Percentiles rank a stretch among this genome's conserved stretches.
These are phyloP conservation scores for Allium sativum DNA, from an alignment of 106 monocot genomes.

Conservation along the genomic window DNA sequence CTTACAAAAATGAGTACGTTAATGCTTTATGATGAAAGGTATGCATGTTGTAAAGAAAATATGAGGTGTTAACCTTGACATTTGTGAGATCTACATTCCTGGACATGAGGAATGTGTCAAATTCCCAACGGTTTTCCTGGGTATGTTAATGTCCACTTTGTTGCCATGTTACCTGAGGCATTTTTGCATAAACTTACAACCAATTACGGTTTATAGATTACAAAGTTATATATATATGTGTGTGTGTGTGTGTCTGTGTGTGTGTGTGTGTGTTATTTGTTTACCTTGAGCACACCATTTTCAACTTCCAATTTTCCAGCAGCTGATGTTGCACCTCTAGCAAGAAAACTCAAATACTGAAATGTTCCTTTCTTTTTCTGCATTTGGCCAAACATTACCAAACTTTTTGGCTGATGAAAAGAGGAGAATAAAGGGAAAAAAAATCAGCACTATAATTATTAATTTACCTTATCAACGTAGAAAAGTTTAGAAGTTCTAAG, in stretches of 20 bases:
- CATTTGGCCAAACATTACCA: background rate
- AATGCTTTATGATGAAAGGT: background rate
- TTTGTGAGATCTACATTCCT: conserved; percentile 65
- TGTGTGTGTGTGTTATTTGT: no score
- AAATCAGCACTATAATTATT: no score
- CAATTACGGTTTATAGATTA: no score
- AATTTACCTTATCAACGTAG: conserved; percentile 74
- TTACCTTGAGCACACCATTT: conserved; percentile 62
- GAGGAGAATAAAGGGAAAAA: background rate
- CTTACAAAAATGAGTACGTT: background rate
- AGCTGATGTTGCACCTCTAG: conserved; percentile 82
- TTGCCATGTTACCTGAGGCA: conserved; percentile 65
- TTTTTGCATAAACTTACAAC: background rate
- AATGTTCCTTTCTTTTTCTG: conserved; percentile 86
- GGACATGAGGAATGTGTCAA: conserved; percentile 52
- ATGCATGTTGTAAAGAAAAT: background rate
- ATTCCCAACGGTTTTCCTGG: conserved; percentile 61
- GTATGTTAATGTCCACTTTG: conserved; percentile 87
- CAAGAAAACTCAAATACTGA: conserved; percentile 86
- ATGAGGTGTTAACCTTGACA: conserved; percentile 36
- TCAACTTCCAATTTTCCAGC: conserved; percentile 69
- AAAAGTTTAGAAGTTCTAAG: conserved; percentile 50
- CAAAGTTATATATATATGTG: no score
- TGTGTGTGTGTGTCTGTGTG: no score
- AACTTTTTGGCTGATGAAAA: background rate